Percentiles rank a stretch among this genome's conserved stretches.
phyloP scores from a whole-genome alignment of 176 grass and related monocot species.

The Chrysopogon serrulatus region DNA sequence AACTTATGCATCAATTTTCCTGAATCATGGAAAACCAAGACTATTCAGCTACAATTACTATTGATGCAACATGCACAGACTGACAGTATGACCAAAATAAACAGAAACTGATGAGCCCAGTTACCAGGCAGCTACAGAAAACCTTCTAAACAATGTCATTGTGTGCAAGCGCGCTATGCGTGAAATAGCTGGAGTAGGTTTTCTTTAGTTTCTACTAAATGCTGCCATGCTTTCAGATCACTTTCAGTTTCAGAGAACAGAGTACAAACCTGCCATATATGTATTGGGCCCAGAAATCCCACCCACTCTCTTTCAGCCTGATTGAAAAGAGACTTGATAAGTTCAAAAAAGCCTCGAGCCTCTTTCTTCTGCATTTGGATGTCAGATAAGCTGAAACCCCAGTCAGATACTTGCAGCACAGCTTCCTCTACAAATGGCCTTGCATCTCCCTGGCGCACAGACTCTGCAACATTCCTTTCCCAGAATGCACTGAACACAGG shows the following conservation, averaged over 20 bases:
- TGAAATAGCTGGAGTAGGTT: background rate
- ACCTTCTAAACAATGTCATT: background rate
- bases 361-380: constrained; percentile 88
- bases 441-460: constrained; percentile 69
- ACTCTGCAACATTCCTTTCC: constrained; percentile 82
- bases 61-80: background rate
- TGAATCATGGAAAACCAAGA: background rate
- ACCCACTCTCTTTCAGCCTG: constrained; percentile 75
- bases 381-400: constrained; percentile 88
- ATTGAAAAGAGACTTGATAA: constrained; percentile 66
- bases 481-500: constrained; percentile 68
- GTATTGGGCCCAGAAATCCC: constrained; percentile 94
- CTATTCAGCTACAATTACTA: background rate
- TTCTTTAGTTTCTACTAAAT: constrained; percentile 4
- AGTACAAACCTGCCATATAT: constrained; percentile 88
- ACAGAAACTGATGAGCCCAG: background rate
- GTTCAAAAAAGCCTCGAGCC: constrained; percentile 51
- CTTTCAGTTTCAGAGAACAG: background rate
- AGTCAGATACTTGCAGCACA: constrained; percentile 85
- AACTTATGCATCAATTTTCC: background rate
- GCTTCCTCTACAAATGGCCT: constrained; percentile 85
- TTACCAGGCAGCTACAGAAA: background rate
- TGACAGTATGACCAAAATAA: background rate
- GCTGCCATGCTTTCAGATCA: background rate
- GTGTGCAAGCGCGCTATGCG: background rate